phyloP scores from a whole-genome alignment of 257 asterid species.

The Fraxinus anomala region DNA sequence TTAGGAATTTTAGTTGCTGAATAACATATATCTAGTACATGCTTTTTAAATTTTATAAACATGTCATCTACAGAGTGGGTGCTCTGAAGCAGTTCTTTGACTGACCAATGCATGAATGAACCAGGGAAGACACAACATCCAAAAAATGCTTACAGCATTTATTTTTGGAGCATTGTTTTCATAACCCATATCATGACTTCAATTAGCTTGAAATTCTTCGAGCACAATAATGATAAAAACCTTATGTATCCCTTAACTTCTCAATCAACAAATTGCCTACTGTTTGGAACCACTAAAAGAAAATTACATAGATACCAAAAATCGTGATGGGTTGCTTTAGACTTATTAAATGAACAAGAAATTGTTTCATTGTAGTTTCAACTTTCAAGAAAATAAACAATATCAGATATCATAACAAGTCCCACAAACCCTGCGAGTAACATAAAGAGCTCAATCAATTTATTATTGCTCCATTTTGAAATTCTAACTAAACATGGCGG shows the following conservation, averaged over 20 bases:
- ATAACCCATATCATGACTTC: background rate
- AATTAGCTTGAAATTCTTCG: background rate
- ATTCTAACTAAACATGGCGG: background rate
- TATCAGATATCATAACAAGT: background rate
- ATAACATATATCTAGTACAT: background rate
- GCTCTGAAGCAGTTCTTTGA: background rate
- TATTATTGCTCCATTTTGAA: background rate
- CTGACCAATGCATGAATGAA: background rate
- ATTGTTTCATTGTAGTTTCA: background rate
- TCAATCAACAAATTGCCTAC: background rate
- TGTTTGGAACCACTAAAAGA: background rate
- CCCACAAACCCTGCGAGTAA: background rate
- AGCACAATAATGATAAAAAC: background rate
- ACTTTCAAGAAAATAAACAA: constrained; percentile 5
- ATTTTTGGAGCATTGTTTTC: background rate
- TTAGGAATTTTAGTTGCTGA: background rate
- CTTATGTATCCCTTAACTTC: background rate
- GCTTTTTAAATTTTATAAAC: too few relatives aligned
- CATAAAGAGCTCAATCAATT: background rate
- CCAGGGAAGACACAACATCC: background rate
- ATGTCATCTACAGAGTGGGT: background rate
- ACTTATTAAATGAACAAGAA: background rate
- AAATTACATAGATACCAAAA: background rate
- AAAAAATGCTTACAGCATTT: background rate
- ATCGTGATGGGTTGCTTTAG: background rate